Percentiles rank a stretch among this genome's conserved stretches.
These are phyloP conservation scores for Nyssa sinensis DNA, from an alignment of 148 eudicot genomes.

Conservation along the genomic window DNA sequence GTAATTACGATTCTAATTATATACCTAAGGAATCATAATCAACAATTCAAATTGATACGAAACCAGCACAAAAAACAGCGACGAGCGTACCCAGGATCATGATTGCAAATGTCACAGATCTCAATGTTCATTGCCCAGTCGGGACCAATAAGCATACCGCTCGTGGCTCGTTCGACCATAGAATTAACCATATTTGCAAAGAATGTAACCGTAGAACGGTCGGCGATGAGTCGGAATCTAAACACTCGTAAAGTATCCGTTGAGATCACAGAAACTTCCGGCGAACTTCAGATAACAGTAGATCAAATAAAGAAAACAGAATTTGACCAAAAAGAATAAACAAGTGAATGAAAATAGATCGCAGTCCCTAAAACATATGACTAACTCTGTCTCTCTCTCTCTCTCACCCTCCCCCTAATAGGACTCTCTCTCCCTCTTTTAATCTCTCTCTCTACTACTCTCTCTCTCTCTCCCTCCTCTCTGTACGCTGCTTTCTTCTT, in stretches of 20 bases:
- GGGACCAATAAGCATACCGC: slow-evolving; percentile 84
- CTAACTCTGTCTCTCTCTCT: slow-evolving; percentile 5
- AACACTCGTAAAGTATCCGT: not conserved
- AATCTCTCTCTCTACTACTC: not conserved
- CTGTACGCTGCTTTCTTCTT: too few relatives aligned
- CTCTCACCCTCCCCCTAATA: too few relatives aligned
- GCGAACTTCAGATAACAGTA: not conserved
- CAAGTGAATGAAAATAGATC: not conserved
- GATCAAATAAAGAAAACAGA: not conserved
- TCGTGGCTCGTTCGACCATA: slow-evolving; percentile 88
- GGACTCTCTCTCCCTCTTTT: slow-evolving; percentile 4
- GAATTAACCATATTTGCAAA: slow-evolving; percentile 65
- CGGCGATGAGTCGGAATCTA: slow-evolving; percentile 5
- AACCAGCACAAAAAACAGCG: not conserved
- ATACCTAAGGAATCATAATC: not conserved
- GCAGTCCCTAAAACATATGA: slow-evolving; percentile 10
- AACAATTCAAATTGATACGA: not conserved
- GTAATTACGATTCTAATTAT: not conserved
- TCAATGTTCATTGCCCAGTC: slow-evolving; percentile 99
- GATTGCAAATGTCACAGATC: slow-evolving; percentile 96
- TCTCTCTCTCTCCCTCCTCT: not conserved
- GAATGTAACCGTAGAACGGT: not conserved
- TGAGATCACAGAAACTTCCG: not conserved
- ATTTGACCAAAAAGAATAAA: not conserved
- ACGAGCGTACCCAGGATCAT: slow-evolving; percentile 63